Percentiles rank a stretch among this genome's conserved stretches.
phyloP scores from a whole-genome alignment of 495 filamentous ascomycete genomes.

The Neurospora sp. region DNA sequence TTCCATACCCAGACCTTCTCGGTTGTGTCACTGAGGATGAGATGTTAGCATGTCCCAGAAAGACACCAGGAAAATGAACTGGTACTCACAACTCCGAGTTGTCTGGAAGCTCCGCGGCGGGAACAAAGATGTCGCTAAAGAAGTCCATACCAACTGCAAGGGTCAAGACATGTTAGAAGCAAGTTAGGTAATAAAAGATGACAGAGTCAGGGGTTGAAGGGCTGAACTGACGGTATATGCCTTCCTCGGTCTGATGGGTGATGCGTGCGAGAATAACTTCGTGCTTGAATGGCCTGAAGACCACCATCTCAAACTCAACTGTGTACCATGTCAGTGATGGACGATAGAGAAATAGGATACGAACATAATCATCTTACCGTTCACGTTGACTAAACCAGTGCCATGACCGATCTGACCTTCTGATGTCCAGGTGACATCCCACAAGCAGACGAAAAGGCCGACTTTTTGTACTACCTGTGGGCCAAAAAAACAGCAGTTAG shows the following conservation, averaged over 20 bases:
- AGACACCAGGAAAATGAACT: background rate
- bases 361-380: constrained; percentile 44
- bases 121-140: constrained; percentile 81
- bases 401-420: constrained; percentile 91
- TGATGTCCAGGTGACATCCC: constrained; percentile 73
- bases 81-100: constrained; percentile 59
- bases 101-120: constrained; percentile 57
- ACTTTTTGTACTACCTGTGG: constrained; percentile 49
- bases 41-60: background rate
- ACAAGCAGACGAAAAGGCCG: constrained; percentile 85
- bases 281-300: constrained; percentile 88
- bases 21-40: constrained; percentile 44
- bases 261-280: constrained; percentile 82
- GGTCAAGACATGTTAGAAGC: background rate
- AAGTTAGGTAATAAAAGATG: background rate
- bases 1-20: constrained; percentile 79
- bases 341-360: background rate
- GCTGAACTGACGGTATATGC: constrained; percentile 56
- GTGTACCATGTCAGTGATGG: constrained; percentile 2
- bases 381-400: constrained; percentile 80
- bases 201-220: background rate
- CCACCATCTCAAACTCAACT: constrained; percentile 89
- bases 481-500: background rate
- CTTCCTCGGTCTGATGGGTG: constrained; percentile 52
- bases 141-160: constrained; percentile 68